Evolutionary conservation across 805 yeast genomes (phyloP), one percentile per base, ranked within the genome.

Genomic region (Candida stauntonica): DNA sequence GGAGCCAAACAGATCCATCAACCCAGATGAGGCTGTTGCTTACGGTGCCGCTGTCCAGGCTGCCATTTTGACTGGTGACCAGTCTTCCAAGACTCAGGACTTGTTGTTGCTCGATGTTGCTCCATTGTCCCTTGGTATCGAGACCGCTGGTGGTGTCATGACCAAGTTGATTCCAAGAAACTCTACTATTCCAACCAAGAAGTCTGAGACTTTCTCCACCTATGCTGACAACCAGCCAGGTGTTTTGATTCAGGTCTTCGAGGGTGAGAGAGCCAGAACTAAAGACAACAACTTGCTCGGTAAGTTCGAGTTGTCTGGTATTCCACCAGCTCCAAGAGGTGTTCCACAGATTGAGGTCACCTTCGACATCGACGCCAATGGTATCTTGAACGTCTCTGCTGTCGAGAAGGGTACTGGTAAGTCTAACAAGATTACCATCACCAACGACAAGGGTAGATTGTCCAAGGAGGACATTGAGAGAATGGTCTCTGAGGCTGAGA

Each of bases 1-100:
- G 75, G 95, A 88, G 72, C 95, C 95, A 70, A 86, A 86, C 77
- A 85, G 81, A 73, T 86, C 96, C 38, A 88, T 88, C 69, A 88
- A 88, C 79, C 96, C 97, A 56, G 97, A 88, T 76, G 97, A 88
- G 74, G 97, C 97, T 61, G 97, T 88, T 68, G 97, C 97, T 61
- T 88, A 88, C 73, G 96, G 97, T 82, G 97, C 97, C 55, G 96
- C 96, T 48, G 96, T 88, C 54, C 97, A 88, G 75, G 96, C 96
- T 54, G 96, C 96, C 54, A 88, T 88, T 63, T 78, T 88, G 64
- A 79, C 96, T 46, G 97, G 97, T 73, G 96, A 88, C 70, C 81
- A 91, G 55, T 88, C 96, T 29, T 81, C 95, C 47, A 87, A 87
- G 83, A 89, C 96, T 46, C 96, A 88, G 75, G 97, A 88, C 67